Percentiles rank a stretch among this genome's conserved stretches.
Conservation (phyloP, 2,329 filamentous ascomycete species). For the Amphichorda felina region DNA sequence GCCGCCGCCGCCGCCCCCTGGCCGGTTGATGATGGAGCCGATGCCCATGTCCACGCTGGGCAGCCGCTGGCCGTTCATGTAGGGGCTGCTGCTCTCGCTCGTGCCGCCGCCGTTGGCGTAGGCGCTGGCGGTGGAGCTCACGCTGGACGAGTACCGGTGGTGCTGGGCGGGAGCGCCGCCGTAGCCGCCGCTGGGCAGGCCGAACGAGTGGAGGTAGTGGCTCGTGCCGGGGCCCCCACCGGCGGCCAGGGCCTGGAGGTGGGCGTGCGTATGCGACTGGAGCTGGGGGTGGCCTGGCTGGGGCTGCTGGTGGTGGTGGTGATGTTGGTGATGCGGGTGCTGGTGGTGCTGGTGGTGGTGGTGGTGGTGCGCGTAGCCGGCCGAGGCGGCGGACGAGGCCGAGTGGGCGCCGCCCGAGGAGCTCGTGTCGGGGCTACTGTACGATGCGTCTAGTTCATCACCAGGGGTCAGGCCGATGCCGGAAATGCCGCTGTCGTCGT, state of each 20-base stretch:
- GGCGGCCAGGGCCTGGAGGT: neutral
- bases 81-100: conserved; percentile 30
- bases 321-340: conserved; percentile 14
- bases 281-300: too few species aligned
- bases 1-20: conserved; percentile 15
- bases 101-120: conserved; percentile 13
- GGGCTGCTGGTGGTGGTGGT: conserved; percentile 12
- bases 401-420: conserved; percentile 28
- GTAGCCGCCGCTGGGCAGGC: conserved; percentile 9
- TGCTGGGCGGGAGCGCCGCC: conserved; percentile 5
- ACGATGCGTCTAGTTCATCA: conserved; percentile 46
- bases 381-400: conserved; percentile 22
- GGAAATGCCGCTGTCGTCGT: conserved; percentile 63
- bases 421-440: conserved; percentile 41
- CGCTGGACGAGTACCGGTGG: conserved; percentile 41
- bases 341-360: conserved; percentile 13
- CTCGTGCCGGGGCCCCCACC: neutral
- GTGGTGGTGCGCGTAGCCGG: conserved; percentile 14
- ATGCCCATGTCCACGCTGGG: conserved; percentile 51
- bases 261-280: conserved; percentile 3
- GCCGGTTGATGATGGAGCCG: conserved; percentile 44
- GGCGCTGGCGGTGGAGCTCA: conserved; percentile 33
- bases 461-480: conserved; percentile 45
- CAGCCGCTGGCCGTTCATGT: conserved; percentile 30
- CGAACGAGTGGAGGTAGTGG: conserved; percentile 9